phyloP scores from a whole-genome alignment of 768 basidiomycete genomes.

The Leucosporidium scottii region DNA sequence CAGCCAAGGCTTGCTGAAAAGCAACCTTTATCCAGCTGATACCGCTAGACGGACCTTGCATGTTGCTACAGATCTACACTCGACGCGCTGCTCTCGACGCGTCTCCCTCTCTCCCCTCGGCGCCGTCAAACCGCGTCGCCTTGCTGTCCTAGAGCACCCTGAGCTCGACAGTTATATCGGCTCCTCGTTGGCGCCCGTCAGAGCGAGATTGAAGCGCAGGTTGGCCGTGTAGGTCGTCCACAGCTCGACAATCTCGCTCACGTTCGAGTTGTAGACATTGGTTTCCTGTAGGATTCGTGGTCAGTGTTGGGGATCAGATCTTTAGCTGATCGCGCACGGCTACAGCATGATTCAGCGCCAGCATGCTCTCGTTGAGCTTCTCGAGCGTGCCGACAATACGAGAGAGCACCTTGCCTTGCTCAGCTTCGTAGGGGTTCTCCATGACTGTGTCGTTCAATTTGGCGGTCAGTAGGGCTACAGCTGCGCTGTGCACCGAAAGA shows the following conservation, averaged over 20 bases:
- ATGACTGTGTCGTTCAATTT: constrained; percentile 1
- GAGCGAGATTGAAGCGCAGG: constrained; percentile 32
- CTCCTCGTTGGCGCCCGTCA: constrained; percentile 14
- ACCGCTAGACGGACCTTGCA: too few relatives aligned
- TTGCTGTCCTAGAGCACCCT: too few relatives aligned
- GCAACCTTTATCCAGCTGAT: too few relatives aligned
- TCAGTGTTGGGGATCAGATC: background rate
- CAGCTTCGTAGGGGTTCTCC: constrained; percentile 35
- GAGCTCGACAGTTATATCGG: constrained; percentile 3
- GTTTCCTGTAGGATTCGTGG: constrained; percentile 18
- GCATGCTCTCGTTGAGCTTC: constrained; percentile 37
- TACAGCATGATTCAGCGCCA: constrained; percentile 29
- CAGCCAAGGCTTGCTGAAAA: too few relatives aligned
- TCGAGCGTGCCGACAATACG: constrained; percentile 34
- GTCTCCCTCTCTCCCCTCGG: too few relatives aligned
- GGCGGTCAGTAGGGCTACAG: too few relatives aligned
- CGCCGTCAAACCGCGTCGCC: too few relatives aligned
- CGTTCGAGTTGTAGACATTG: constrained; percentile 33
- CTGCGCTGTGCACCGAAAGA: too few relatives aligned
- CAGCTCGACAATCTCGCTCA: constrained; percentile 29
- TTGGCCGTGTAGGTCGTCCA: constrained; percentile 35
- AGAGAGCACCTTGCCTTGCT: constrained; percentile 25
- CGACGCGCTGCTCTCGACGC: background rate
- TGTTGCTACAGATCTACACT: background rate
- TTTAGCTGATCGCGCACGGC: constrained; percentile 17